These are phyloP conservation scores for Russula vinacea DNA, from an alignment of 768 basidiomycete genomes.

Conservation along the genomic window DNA sequence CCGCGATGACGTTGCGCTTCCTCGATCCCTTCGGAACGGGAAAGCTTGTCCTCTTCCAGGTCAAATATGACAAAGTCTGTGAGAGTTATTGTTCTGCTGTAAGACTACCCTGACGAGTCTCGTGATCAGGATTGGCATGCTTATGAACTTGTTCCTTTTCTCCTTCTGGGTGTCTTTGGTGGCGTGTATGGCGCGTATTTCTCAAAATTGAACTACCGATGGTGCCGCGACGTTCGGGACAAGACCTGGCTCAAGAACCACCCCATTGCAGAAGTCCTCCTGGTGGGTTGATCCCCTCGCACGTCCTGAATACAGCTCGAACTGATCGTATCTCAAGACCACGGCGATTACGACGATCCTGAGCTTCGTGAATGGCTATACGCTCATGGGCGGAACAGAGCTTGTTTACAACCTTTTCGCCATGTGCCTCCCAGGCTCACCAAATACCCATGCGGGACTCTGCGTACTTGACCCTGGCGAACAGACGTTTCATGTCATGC, in stretches of 20 bases:
- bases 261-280: slow-evolving; percentile 76
- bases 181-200: slow-evolving; percentile 94
- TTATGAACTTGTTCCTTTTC: slow-evolving; percentile 81
- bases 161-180: slow-evolving; percentile 85
- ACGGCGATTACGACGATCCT: slow-evolving; percentile 73
- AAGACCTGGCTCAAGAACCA: slow-evolving; percentile 77
- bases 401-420: slow-evolving; percentile 89
- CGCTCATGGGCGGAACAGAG: slow-evolving; percentile 93
- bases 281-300: slow-evolving; percentile 51
- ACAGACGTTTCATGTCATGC: slow-evolving; percentile 60
- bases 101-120: background rate
- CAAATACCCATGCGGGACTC: slow-evolving; percentile 57
- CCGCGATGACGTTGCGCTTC: slow-evolving; percentile 88
- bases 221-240: slow-evolving; percentile 79
- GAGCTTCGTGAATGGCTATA: slow-evolving; percentile 85
- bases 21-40: slow-evolving; percentile 96
- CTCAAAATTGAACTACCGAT: slow-evolving; percentile 85
- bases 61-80: slow-evolving; percentile 77
- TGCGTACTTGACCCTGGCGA: slow-evolving; percentile 64
- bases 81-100: background rate
- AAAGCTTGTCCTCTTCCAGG: slow-evolving; percentile 89
- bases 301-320: background rate
- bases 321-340: slow-evolving; percentile 47
- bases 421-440: slow-evolving; percentile 66
- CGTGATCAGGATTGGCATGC: slow-evolving; percentile 80